Conservation (phyloP, 2,329 filamentous ascomycete genomes). For the Simplicillium sp. region DNA sequence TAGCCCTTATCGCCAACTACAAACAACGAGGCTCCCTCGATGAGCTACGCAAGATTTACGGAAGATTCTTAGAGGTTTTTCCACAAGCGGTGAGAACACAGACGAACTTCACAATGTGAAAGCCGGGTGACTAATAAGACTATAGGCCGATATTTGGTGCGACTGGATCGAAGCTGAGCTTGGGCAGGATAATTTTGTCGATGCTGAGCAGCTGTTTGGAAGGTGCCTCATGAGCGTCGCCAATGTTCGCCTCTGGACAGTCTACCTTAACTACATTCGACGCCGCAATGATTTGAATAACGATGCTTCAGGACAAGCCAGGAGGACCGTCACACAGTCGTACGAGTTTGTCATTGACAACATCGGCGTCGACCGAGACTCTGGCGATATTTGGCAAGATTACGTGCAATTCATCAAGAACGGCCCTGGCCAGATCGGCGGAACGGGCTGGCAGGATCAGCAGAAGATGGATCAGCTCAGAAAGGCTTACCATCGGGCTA, state of each 20-base stretch:
- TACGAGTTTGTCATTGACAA: slow-evolving; percentile 90
- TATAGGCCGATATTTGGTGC: slow-evolving; percentile 83
- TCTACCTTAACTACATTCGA: slow-evolving; percentile 92
- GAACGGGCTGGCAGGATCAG: slow-evolving; percentile 87
- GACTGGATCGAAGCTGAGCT: slow-evolving; percentile 85
- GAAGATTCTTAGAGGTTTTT: slow-evolving; percentile 80
- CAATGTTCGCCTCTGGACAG: slow-evolving; percentile 80
- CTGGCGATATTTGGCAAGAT: slow-evolving; percentile 84
- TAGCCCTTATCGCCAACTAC: slow-evolving; percentile 77
- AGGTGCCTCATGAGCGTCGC: slow-evolving; percentile 69
- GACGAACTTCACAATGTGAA: not conserved
- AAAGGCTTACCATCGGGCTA: slow-evolving; percentile 85
- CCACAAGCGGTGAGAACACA: slow-evolving; percentile 71
- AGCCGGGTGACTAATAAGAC: slow-evolving; percentile 21
- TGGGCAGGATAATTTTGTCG: slow-evolving; percentile 70
- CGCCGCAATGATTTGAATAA: slow-evolving; percentile 76
- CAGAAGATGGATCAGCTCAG: slow-evolving; percentile 95
- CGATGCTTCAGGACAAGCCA: slow-evolving; percentile 67
- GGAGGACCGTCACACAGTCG: slow-evolving; percentile 70
- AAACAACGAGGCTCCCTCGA: slow-evolving; percentile 74
- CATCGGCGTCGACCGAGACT: slow-evolving; percentile 85
- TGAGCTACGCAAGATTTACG: slow-evolving; percentile 69
- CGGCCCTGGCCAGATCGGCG: slow-evolving; percentile 76
- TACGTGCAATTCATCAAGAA: slow-evolving; percentile 90
- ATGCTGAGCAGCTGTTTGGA: slow-evolving; percentile 76